Evolutionary conservation across 257 asterid species (phyloP).

Genomic region (Capsicum chinense): DNA sequence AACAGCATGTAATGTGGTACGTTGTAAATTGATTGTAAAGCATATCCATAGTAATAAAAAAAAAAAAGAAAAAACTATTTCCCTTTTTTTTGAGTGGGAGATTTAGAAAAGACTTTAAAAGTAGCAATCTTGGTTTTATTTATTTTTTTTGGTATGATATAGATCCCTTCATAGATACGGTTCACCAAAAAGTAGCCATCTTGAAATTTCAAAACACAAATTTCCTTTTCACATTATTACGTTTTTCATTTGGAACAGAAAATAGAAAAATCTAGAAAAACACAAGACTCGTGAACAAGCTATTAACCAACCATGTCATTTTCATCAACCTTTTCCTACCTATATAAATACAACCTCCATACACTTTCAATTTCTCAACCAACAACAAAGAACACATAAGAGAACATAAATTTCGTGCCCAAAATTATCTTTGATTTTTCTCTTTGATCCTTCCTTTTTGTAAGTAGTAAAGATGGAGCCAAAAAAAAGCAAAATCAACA

Average conservation of each 20-base stretch:
- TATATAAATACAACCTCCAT: constrained; percentile 43
- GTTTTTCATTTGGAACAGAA: no score
- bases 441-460: not conserved
- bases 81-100: not conserved
- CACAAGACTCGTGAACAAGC: constrained; percentile 33
- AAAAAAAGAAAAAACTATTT: no score
- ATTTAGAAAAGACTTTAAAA: no score
- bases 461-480: constrained; percentile 36
- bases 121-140: no score
- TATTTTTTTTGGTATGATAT: not conserved
- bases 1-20: no score
- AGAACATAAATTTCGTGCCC: not conserved
- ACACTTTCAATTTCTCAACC: not conserved
- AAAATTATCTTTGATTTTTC: not conserved
- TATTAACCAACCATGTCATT: constrained; percentile 30
- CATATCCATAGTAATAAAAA: no score
- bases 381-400: not conserved
- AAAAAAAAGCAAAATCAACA: constrained; percentile 17
- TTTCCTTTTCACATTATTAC: constrained; percentile 6
- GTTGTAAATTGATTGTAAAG: no score
- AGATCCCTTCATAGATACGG: not conserved
- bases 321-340: constrained; percentile 19
- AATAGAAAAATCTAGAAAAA: not conserved
- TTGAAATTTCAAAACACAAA: not conserved
- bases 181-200: constrained; percentile 13